These are phyloP conservation scores for Lentinula raphanica DNA, from an alignment of 768 basidiomycete species.

Conservation along the genomic window DNA sequence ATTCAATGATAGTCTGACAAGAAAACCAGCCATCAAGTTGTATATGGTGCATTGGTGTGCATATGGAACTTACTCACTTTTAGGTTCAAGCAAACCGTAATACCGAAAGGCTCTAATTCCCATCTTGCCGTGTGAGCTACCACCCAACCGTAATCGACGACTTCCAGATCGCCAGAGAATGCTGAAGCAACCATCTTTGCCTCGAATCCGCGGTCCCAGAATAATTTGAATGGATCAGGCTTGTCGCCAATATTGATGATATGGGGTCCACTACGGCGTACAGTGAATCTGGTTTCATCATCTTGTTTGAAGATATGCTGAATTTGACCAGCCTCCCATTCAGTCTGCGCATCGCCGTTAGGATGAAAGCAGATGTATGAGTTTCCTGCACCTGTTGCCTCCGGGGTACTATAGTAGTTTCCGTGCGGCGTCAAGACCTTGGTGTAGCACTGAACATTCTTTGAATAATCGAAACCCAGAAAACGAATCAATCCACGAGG, in stretches of 20 bases:
- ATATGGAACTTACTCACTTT: no score
- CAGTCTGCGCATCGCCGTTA: not conserved
- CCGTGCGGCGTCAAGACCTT: not conserved
- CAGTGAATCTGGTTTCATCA: not conserved
- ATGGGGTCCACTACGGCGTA: not conserved
- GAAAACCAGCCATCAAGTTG: no score
- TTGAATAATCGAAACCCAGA: not conserved
- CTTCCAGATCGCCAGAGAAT: not conserved
- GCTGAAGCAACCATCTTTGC: not conserved
- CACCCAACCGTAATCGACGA: not conserved
- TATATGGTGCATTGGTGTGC: no score
- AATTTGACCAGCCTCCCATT: slow-evolving; percentile 3
- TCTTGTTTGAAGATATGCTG: not conserved
- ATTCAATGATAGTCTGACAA: no score
- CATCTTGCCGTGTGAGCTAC: slow-evolving; percentile 2
- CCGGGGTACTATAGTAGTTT: not conserved
- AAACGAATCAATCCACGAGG: not conserved
- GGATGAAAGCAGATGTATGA: slow-evolving; percentile 1
- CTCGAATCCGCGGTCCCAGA: not conserved
- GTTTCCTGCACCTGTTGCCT: not conserved
- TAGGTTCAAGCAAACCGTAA: not conserved
- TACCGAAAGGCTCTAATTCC: not conserved
- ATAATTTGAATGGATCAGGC: not conserved
- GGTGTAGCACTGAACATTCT: not conserved
- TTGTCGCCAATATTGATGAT: not conserved